Base-by-base conservation (phyloP, 2,329 filamentous ascomycete genomes). In the Cladosporium colombiae region DNA sequence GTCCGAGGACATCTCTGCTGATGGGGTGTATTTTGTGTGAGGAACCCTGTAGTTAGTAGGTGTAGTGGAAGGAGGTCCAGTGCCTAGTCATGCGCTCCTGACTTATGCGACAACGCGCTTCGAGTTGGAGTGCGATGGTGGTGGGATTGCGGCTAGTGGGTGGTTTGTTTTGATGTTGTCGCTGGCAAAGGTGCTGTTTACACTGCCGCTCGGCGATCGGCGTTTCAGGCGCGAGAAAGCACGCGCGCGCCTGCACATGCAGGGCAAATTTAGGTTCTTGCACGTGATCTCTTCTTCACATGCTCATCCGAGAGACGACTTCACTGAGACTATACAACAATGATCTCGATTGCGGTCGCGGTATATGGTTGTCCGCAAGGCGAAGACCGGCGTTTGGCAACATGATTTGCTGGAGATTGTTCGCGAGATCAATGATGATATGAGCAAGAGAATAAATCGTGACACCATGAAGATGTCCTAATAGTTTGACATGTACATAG, bases 1-100 rank as follows among this genome's bases (percentile, higher is more conserved):
- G 56, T 79, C 78, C 71, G 49, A 63, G 35, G 55, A 52, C 61
- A 63, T 63, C 5, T 55, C n/a, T 63, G 61, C 23, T 21, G 61
- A 55, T 14, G 35, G 23, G 50, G 16, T 44, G 61, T 44, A 21
- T 46, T 46, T 23, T 23, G n/a, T 29, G 31, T 31, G 52, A 46
- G 23, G 35, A 23, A 16, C 50, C 27, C 52, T 59, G 21, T 61
- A 33, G 37, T 68, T 65, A 66, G 66, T 67, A 65, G 3, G 14
- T 44, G 25, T 29, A 27, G 2, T 46, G 21, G 49, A 56, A 21
- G 27, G 27, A n/a, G 50, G 21, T 29, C 50, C 31, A 46, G n/a
- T 14, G 50, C 18, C 33, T 37, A 21, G 33, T 63, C 61, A 63
- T 63, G 61, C 50, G 50, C 50, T 21, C 8, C 25, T n/a, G 18